phyloP scores from a whole-genome alignment of 441 rosid species.

The Erysimum cheiri region DNA sequence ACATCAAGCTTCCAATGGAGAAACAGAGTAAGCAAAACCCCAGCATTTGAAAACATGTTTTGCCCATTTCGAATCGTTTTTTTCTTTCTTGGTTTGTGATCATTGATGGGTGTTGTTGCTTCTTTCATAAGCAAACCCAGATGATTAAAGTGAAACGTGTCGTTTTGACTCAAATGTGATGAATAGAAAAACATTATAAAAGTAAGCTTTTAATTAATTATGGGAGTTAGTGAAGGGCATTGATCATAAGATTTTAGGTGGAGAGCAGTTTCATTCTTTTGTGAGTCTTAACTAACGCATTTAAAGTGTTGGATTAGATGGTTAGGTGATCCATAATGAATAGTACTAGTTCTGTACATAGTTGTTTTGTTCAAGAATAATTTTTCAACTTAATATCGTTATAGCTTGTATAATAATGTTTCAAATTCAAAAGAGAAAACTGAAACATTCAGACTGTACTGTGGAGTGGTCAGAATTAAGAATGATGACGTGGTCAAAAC shows the following conservation, averaged over 20 bases:
- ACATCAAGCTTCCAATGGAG: slow-evolving; percentile 53
- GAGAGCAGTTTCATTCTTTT: background rate
- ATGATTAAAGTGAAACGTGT: slow-evolving; percentile 18
- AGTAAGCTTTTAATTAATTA: slow-evolving; percentile 25
- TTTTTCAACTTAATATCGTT: too few relatives aligned
- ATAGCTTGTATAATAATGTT: background rate
- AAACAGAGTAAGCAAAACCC: slow-evolving; percentile 70
- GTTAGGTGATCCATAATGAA: slow-evolving; percentile 36
- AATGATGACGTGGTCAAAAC: slow-evolving; percentile 32
- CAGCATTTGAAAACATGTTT: slow-evolving; percentile 46
- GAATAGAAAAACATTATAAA: background rate
- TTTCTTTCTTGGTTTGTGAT: slow-evolving; percentile 23
- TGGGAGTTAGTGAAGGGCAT: slow-evolving; percentile 33
- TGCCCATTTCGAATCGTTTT: background rate
- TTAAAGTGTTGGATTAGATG: slow-evolving; percentile 14
- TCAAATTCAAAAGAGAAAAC: background rate
- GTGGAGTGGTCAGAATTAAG: slow-evolving; percentile 6
- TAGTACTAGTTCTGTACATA: background rate
- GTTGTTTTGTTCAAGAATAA: background rate
- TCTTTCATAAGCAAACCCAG: slow-evolving; percentile 23
- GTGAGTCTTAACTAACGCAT: background rate
- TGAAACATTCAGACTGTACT: background rate
- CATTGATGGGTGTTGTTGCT: slow-evolving; percentile 30
- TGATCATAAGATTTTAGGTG: slow-evolving; percentile 29
- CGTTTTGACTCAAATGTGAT: slow-evolving; percentile 12